A percentile compares a stretch with the other conserved stretches of the same genome.
Evolutionary conservation across 129 eudicot genomes (phyloP).

Genomic region (Artemisia tridentata): DNA sequence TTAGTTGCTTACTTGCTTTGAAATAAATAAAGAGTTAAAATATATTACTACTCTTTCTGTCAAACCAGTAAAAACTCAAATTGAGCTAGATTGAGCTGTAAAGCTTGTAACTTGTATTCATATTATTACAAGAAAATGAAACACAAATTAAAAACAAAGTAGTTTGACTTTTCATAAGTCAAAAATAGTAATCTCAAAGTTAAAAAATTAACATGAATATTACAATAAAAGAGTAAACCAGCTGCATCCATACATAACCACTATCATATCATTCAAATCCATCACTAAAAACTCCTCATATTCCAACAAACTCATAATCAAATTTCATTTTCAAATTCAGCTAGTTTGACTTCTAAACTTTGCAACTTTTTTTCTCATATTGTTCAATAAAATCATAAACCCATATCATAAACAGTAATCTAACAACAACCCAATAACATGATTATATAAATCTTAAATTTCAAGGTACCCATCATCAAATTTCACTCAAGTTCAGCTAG

Average conservation of each 20-base stretch:
- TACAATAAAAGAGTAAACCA: neutral
- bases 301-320: conserved; percentile 1
- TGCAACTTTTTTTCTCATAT: no score
- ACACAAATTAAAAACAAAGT: no score
- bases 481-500: no score
- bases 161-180: neutral
- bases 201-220: neutral
- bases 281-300: neutral
- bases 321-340: conserved; percentile 16
- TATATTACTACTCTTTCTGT: no score
- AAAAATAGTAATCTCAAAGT: neutral
- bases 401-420: neutral
- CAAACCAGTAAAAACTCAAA: no score
- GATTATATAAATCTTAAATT: conserved; percentile 6
- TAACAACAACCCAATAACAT: neutral
- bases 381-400: no score
- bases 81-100: no score
- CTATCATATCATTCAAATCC: neutral
- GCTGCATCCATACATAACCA: neutral
- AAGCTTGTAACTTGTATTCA: no score
- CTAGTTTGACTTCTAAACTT: neutral
- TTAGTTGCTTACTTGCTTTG: conserved; percentile 1
- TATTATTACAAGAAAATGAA: no score
- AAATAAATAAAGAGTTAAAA: neutral
- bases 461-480: no score